A percentile compares a stretch with the other conserved stretches of the same genome.
These are phyloP conservation scores for Tetrahymena borealis DNA, from an alignment of 73 alveolate genomes.

Conservation along the genomic window DNA sequence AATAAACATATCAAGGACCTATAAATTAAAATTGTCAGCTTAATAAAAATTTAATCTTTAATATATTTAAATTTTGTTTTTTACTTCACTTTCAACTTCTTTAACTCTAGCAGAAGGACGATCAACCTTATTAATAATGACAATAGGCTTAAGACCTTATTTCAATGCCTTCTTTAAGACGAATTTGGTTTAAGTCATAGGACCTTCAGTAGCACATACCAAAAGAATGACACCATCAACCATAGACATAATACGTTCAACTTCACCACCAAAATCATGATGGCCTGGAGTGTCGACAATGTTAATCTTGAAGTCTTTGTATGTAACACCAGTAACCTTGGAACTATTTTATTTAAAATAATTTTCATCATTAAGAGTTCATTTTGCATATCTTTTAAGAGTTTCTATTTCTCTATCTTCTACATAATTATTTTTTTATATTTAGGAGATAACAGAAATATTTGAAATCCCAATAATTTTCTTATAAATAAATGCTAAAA, in stretches of 20 bases:
- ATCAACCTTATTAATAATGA: slow-evolving; percentile 85
- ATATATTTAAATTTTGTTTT: background rate
- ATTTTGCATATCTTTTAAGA: no score
- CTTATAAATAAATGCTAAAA: background rate
- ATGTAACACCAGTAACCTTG: slow-evolving; percentile 53
- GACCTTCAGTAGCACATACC: slow-evolving; percentile 87
- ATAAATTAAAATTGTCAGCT: background rate
- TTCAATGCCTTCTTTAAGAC: slow-evolving; percentile 82
- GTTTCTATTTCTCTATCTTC: no score
- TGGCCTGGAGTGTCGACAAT: slow-evolving; percentile 78
- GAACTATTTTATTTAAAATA: background rate
- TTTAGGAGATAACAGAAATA: background rate
- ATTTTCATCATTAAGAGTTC: no score
- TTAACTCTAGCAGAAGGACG: slow-evolving; percentile 70
- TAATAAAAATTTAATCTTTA: no score
- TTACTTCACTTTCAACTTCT: slow-evolving; percentile 73
- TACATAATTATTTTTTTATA: background rate
- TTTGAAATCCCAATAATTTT: background rate
- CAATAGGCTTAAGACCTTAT: slow-evolving; percentile 70
- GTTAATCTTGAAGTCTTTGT: slow-evolving; percentile 44
- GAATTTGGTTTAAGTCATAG: slow-evolving; percentile 80
- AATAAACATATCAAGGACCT: slow-evolving; percentile 70
- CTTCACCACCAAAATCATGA: slow-evolving; percentile 65
- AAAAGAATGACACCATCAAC: slow-evolving; percentile 82
- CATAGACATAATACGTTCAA: slow-evolving; percentile 85